Evolutionary conservation across 2,329 filamentous ascomycete species (phyloP), one percentile per base, ranked within the genome.

Genomic region (Neocatenulostroma microsporum): DNA sequence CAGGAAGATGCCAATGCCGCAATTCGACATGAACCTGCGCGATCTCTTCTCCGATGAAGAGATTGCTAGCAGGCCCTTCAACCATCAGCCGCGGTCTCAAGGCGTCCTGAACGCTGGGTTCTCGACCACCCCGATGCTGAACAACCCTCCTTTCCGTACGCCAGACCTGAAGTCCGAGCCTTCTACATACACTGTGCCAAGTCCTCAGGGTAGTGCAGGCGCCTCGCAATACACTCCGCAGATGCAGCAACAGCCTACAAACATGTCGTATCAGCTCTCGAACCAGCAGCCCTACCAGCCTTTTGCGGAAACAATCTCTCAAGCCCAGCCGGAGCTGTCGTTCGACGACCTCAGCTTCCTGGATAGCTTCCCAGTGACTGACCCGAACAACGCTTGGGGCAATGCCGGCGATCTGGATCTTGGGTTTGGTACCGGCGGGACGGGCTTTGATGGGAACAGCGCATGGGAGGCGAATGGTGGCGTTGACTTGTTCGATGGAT

Each of bases 401-500:
- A 31, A 30, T 21, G 31, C 21, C 15, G 41, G 21, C 32, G 45
- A 49, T 58, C 67, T 79, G 50, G 78, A 82, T 46, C 67, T 84
- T 30, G 78, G 78, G 0, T 78, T 68, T 24, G 54, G 55, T 10
- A 54, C 48, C 5, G 52, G 53, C 7, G 52, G 47, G 11, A 42
- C 48, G 14, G 48, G 46, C 11, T 46, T 45, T 30, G 50, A 47
- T 32, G 36, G 44, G 24, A 63, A 62, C 31, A 62, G 62, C 5
- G 66, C 78, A 53, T 69, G 76, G 50, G 76, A 81, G 47, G 79
- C 48, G 10, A 49, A 46, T 29, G 48, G 49, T 3, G 47, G 48
- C 29, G 46, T 67, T 23, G 67, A 71, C 54, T 42, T 70, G 10
- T 84, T 85, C 58, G 80, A 84, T 53, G 76, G 77, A 0, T 84